phyloP scores from a whole-genome alignment of 1,139 yeast genomes.

The Kodamaea alishanica region DNA sequence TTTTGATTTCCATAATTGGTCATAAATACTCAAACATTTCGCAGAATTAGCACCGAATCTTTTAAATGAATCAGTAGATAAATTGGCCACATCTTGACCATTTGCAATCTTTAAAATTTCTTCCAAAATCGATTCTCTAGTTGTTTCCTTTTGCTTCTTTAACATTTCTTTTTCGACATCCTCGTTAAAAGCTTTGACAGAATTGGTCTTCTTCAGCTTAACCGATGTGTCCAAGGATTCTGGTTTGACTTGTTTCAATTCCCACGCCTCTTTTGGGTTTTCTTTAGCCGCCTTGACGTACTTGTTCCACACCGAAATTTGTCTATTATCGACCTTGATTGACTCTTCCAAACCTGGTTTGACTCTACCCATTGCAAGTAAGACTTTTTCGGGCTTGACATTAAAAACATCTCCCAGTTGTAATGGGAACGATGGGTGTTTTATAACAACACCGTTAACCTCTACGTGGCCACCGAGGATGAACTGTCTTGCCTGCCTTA shows the following conservation, averaged over 20 bases:
- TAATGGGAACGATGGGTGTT: constrained; percentile 76
- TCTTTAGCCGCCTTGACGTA: constrained; percentile 57
- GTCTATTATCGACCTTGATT: constrained; percentile 63
- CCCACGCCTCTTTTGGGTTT: constrained; percentile 60
- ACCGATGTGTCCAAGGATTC: constrained; percentile 27
- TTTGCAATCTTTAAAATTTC: constrained; percentile 30
- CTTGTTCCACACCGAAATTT: constrained; percentile 71
- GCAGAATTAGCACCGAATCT: constrained; percentile 21
- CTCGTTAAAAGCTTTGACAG: constrained; percentile 26
- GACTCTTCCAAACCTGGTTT: constrained; percentile 75
- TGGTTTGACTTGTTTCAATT: constrained; percentile 46
- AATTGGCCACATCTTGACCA: constrained; percentile 20
- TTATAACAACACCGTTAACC: constrained; percentile 77
- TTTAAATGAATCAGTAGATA: constrained; percentile 20
- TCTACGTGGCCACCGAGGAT: constrained; percentile 77
- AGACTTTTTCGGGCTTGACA: constrained; percentile 81
- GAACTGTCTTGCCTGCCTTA: constrained; percentile 91
- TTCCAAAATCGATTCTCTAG: constrained; percentile 45
- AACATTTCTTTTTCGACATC: constrained; percentile 32
- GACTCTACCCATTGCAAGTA: constrained; percentile 77
- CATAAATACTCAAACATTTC: constrained; percentile 33
- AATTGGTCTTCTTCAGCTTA: constrained; percentile 7
- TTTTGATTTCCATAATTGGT: constrained; percentile 24
- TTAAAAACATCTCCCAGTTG: constrained; percentile 83
- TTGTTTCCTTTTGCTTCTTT: constrained; percentile 36